phyloP scores from a whole-genome alignment of 345 rosid species.

The Mercurialis annua region DNA sequence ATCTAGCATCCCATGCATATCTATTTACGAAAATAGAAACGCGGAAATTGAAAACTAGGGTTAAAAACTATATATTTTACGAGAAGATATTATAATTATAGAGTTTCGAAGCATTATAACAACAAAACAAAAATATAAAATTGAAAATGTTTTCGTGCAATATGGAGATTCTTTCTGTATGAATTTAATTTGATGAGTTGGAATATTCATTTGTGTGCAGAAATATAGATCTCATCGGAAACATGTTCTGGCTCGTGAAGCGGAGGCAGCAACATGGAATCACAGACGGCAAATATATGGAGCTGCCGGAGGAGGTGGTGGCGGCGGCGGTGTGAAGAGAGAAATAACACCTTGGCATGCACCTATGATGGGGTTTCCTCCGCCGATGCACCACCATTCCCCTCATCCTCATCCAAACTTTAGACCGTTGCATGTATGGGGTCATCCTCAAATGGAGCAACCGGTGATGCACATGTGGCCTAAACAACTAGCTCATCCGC shows the following conservation, averaged over 20 bases:
- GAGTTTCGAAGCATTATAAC: too few species aligned
- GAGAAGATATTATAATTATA: too few species aligned
- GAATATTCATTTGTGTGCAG: conserved; percentile 36
- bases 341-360: conserved; percentile 52
- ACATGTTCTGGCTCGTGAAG: conserved; percentile 79
- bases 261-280: conserved; percentile 78
- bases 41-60: too few species aligned
- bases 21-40: too few species aligned
- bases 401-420: conserved; percentile 25
- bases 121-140: too few species aligned
- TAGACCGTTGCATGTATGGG: conserved; percentile 84
- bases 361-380: conserved; percentile 81
- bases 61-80: too few species aligned
- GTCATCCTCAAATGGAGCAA: conserved; percentile 65
- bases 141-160: too few species aligned
- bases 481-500: conserved; percentile 43
- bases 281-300: conserved; percentile 64
- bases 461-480: conserved; percentile 60
- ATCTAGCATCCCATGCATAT: too few species aligned
- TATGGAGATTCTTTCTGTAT: too few species aligned
- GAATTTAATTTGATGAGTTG: too few species aligned
- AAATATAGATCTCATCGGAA: conserved; percentile 88
- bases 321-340: conserved; percentile 40
- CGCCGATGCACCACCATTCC: conserved; percentile 37
- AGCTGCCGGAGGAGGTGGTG: conserved; percentile 15